Evolutionary conservation across 805 yeast species (phyloP).

Genomic region (Yarrowia sp.): DNA sequence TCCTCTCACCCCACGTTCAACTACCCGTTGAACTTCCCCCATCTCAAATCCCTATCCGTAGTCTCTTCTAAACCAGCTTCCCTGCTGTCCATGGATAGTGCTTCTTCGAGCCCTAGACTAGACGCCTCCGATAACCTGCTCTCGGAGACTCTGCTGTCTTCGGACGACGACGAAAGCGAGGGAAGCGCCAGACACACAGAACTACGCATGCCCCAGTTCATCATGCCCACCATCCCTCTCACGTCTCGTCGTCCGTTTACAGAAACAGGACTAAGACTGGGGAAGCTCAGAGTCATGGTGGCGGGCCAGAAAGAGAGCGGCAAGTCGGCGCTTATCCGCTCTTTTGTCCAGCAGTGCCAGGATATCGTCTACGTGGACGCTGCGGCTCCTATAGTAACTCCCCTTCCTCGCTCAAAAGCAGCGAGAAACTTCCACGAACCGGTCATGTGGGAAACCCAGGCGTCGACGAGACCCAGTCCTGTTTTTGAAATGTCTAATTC

Average conservation of each 20-base stretch:
- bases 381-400: conserved; percentile 25
- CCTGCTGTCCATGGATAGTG: conserved; percentile 14
- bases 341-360: conserved; percentile 70
- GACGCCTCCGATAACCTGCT: conserved; percentile 20
- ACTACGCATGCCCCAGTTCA: conserved; percentile 40
- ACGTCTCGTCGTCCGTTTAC: conserved; percentile 45
- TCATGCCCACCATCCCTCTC: conserved; percentile 45
- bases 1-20: not conserved
- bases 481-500: conserved; percentile 27
- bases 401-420: conserved; percentile 9
- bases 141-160: conserved; percentile 12
- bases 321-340: conserved; percentile 82
- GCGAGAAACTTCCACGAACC: conserved; percentile 30
- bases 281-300: conserved; percentile 57
- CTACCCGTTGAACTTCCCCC: conserved; percentile 1
- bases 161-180: conserved; percentile 41
- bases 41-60: conserved; percentile 5
- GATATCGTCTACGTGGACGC: conserved; percentile 45
- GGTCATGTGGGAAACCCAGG: conserved; percentile 41
- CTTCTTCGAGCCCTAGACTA: conserved; percentile 10
- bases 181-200: not conserved
- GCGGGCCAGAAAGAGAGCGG: conserved; percentile 91
- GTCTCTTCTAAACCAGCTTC: conserved; percentile 22
- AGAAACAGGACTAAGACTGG: conserved; percentile 43
- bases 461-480: conserved; percentile 46